These are phyloP conservation scores for Tuber melanosporum DNA, from an alignment of 495 filamentous ascomycete species.

Conservation along the genomic window DNA sequence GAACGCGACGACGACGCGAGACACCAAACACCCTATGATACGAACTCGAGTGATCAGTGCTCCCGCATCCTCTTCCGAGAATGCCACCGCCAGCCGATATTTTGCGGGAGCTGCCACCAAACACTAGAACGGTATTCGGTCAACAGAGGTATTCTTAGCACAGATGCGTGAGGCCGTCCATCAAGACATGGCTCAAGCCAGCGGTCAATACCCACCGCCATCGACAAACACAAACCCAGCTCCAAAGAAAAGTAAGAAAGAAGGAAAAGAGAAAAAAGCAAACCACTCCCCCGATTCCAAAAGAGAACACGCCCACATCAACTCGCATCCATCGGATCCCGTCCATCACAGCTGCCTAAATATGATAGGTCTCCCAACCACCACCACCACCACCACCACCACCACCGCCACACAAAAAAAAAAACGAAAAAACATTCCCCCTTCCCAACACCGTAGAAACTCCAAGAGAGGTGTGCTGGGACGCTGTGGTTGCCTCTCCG, in stretches of 20 bases:
- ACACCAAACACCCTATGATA: neutral
- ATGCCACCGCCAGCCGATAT: neutral
- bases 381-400: neutral
- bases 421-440: neutral
- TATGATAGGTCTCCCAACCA: neutral
- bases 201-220: neutral
- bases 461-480: neutral
- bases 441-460: neutral
- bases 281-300: neutral
- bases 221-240: neutral
- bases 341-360: neutral
- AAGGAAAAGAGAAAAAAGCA: neutral
- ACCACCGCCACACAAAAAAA: neutral
- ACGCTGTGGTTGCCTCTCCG: neutral
- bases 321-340: neutral
- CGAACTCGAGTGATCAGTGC: neutral
- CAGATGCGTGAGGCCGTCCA: neutral
- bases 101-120: neutral
- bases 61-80: neutral
- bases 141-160: neutral
- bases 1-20: neutral
- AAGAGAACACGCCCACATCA: neutral
- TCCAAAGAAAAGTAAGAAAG: neutral
- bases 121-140: neutral
- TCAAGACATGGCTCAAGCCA: neutral